Evolutionary conservation across 164 flowering plant genomes (phyloP).

Genomic region (Nymphaea colorata): DNA sequence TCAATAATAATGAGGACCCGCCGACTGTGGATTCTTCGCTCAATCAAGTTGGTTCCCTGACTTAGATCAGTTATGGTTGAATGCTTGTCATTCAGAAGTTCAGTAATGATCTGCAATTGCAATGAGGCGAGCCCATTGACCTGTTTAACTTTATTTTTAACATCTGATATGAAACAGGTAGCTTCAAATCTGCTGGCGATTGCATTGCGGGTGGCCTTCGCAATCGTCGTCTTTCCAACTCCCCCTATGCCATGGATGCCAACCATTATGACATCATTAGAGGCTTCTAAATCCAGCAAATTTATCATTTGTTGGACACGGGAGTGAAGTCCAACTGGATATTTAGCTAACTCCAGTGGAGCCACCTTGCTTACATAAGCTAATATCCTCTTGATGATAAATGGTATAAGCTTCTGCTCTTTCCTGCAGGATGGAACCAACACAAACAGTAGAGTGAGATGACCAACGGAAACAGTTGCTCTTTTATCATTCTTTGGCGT

Average conservation of each 20-base stretch:
- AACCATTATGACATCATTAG: not conserved
- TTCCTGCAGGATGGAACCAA: no score
- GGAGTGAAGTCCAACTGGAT: constrained; percentile 1
- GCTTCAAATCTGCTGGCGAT: not conserved
- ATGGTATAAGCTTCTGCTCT: no score
- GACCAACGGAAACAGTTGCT: no score
- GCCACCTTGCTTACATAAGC: not conserved
- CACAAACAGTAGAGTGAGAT: no score
- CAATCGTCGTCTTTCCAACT: not conserved
- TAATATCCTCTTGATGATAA: no score
- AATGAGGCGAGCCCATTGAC: not conserved
- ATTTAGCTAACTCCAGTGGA: not conserved
- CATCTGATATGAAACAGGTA: not conserved
- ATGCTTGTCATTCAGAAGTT: not conserved
- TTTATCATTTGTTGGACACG: not conserved
- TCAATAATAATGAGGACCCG: not conserved
- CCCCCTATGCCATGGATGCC: not conserved
- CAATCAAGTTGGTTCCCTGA: not conserved
- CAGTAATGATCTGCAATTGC: not conserved
- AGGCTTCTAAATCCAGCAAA: not conserved
- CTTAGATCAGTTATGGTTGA: not conserved
- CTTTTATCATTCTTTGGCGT: no score
- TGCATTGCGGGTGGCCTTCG: not conserved
- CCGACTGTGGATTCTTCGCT: not conserved
- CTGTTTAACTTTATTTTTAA: not conserved